Evolutionary conservation across 495 filamentous ascomycete species (phyloP).

Genomic region (Daldinia grandis): DNA sequence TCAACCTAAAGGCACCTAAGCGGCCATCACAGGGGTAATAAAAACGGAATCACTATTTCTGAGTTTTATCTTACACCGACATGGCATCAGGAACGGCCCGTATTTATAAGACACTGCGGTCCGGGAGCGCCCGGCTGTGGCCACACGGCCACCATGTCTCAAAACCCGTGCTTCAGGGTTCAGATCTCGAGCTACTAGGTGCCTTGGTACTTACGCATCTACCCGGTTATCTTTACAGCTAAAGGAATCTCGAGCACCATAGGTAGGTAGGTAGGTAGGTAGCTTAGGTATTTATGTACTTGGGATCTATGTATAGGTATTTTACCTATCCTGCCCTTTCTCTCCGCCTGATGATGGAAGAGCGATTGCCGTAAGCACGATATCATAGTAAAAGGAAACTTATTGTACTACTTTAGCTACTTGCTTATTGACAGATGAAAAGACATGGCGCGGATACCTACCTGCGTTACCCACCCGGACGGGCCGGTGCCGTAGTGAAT

Average conservation of each 20-base stretch:
- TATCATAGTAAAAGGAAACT: background rate
- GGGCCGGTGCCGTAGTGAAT: background rate
- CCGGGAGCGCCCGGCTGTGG: background rate
- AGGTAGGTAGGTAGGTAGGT: too few relatives aligned
- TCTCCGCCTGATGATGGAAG: background rate
- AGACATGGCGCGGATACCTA: conserved; percentile 3
- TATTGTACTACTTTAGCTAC: background rate
- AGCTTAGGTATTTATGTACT: too few relatives aligned
- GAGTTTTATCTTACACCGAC: background rate
- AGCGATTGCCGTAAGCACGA: background rate
- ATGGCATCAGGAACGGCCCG: background rate
- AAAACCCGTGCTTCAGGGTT: background rate
- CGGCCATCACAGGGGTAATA: background rate
- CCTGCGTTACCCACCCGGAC: background rate
- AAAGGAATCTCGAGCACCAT: background rate
- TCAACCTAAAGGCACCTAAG: background rate
- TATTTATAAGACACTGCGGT: conserved; percentile 2
- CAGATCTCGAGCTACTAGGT: background rate
- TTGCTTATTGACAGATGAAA: background rate
- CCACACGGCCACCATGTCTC: background rate
- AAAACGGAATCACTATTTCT: background rate
- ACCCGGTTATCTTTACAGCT: background rate
- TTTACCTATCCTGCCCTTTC: background rate
- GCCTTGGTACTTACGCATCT: background rate
- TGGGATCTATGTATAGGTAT: background rate